Evolutionary conservation across 169 alveolate species (phyloP).

Genomic region (Babesia ovata): DNA sequence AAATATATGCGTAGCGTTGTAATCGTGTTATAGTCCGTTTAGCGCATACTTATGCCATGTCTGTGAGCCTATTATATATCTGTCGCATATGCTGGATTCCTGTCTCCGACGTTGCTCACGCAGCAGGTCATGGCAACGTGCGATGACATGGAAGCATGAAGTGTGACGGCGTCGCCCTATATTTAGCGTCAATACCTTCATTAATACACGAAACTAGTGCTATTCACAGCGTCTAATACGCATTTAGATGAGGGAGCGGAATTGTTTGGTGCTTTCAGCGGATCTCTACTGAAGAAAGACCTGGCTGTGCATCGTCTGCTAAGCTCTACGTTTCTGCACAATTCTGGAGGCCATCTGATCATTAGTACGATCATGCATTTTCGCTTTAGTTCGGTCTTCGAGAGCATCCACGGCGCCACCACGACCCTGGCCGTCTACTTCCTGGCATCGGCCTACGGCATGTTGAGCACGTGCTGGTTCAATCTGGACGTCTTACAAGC

Average conservation of each 20-base stretch:
- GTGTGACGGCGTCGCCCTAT: too few relatives aligned
- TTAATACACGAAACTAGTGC: too few relatives aligned
- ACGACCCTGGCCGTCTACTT: slow-evolving; percentile 49
- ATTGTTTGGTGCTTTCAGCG: slow-evolving; percentile 57
- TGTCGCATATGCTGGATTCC: neutral
- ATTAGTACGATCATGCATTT: slow-evolving; percentile 68
- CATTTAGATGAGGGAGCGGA: slow-evolving; percentile 9
- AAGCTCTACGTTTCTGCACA: slow-evolving; percentile 65
- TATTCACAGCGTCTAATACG: neutral
- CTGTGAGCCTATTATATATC: neutral
- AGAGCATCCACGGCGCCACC: slow-evolving; percentile 46
- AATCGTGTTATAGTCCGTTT: too few relatives aligned
- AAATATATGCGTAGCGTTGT: too few relatives aligned
- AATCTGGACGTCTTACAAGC: slow-evolving; percentile 50
- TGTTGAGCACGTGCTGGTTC: slow-evolving; percentile 58
- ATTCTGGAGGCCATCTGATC: slow-evolving; percentile 55
- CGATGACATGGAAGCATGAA: too few relatives aligned
- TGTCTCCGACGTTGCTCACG: too few relatives aligned
- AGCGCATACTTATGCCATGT: too few relatives aligned
- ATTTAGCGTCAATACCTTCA: too few relatives aligned
- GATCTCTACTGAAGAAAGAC: slow-evolving; percentile 33
- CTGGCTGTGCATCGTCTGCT: slow-evolving; percentile 48
- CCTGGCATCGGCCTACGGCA: slow-evolving; percentile 57
- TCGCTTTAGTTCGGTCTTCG: slow-evolving; percentile 66
- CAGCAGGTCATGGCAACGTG: too few relatives aligned